Evolutionary conservation across 1,284 basidiomycete genomes (phyloP), one percentile per base, ranked within the genome.

Genomic region (Thelephora terrestris): DNA sequence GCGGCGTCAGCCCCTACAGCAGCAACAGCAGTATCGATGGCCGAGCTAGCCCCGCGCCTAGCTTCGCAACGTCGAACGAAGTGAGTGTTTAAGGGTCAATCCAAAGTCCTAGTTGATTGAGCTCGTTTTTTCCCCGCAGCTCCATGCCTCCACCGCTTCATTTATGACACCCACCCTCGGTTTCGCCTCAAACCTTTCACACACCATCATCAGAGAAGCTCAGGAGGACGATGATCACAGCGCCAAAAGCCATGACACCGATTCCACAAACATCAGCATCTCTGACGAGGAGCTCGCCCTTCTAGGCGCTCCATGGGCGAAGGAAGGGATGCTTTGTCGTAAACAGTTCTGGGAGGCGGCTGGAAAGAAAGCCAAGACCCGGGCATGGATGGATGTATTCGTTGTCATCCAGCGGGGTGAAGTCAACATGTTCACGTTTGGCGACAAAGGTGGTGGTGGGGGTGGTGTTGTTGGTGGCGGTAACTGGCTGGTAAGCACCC

Each of bases 221-320:
- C 87, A 92, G 53, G 93, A 98, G 64, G 94, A 96, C 60, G 92
- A 96, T 58, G 75, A 79, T 44, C 74, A 78, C 45, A 92, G 87
- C 53, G 60, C 79, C 10, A 72, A 75, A 18, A 85, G 81, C 57
- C 72, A 76, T 34, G 73, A 71, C 38, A 78, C 81, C 6, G 68
- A 61, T 43, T 78, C 76, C 17, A 84, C 81, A 1, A 79, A 75
- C 24, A 83, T 89, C 57, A 89, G 87, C 52, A 86, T 95, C 51
- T 81, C 84, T 4, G 94, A 98, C 61, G 93, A 97, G 61, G 92
- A 97, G 66, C 74, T 98, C 10, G 94, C 95, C 1, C 71, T 98
- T 32, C 78, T 96, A 10, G 95, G 95, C 21, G 83, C 95, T 3
- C 95, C 95, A 0, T 99, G 95, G 95, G 95, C 95, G 0, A 99